Evolutionary conservation across 1,139 yeast species (phyloP), one percentile per base, ranked within the genome.

Genomic region (Nakaseomyces glabratus): DNA sequence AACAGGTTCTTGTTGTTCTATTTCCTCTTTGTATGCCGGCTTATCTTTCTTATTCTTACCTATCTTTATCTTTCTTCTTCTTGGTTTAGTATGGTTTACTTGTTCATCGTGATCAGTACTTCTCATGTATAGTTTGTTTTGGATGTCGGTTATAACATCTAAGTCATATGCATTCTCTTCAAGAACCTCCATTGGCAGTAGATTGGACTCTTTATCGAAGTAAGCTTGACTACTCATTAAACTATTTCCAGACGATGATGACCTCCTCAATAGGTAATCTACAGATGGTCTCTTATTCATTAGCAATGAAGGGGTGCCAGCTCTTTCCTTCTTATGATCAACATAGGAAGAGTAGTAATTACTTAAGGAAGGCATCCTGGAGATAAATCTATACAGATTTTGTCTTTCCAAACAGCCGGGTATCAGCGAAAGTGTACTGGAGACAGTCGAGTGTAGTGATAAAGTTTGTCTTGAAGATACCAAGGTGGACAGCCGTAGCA

Each of bases 401-500:
- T 60, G 63, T 42, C 65, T 56, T 41, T 62, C 66, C 33, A 63
- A 30, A 49, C 63, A 55, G 35, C 66, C 49, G 23, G 55, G 51
- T 39, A 60, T 42, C 36, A 55, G 33, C 16, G 52, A 36, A 39
- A 51, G 29, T 31, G 51, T 36, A 41, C 46, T 47, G 44, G 51
- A 66, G 25, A 68, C 65, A 1, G 82, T 79, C 1, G 81, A 70
- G 35, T 74, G 71, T 34, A 85, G 58, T 13, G 80, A 73, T 41
- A 88, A 64, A 0, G 96, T 82, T 45, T 82, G 88, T 46, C 95
- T 72, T 4, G 90, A 76, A 19, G 80, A 75, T 38, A 76, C 73
- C 41, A 88, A 62, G n/a, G 82, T 69, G 8, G 82, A 71, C 36
- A 82, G 65, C 49, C 81, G 73, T 48, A 76, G 68, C 65, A 85